Conservation (phyloP, 768 basidiomycete genomes). For the Boletus rubescentipes region DNA sequence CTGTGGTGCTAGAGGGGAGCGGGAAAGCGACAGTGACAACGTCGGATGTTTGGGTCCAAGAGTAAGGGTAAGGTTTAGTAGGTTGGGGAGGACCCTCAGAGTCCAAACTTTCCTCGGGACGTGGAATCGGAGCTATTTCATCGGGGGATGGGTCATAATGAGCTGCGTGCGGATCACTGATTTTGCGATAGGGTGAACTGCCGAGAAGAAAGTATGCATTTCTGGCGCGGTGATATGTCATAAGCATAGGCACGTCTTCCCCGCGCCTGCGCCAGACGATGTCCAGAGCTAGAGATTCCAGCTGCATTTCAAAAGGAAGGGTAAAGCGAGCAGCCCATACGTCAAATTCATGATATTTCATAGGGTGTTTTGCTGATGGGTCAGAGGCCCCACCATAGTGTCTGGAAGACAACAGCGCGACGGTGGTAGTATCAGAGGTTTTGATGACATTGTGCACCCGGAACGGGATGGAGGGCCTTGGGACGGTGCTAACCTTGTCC, state of each 20-base stretch:
- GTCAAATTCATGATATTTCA: conserved; percentile 52
- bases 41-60: conserved; percentile 89
- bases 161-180: conserved; percentile 32
- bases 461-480: conserved; percentile 38
- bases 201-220: conserved; percentile 57
- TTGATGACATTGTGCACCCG: conserved; percentile 36
- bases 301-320: conserved; percentile 37
- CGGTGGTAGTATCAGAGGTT: conserved; percentile 37
- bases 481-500: conserved; percentile 16
- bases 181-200: conserved; percentile 51
- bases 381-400: conserved; percentile 37
- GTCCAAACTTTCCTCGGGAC: conserved; percentile 56
- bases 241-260: conserved; percentile 64
- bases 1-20: conserved; percentile 68
- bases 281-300: conserved; percentile 41
- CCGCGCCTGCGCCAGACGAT: conserved; percentile 72
- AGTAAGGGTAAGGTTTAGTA: conserved; percentile 74
- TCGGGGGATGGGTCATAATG: conserved; percentile 60
- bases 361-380: conserved; percentile 17
- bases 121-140: conserved; percentile 71
- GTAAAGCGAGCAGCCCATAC: conserved; percentile 60
- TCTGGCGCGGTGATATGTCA: conserved; percentile 45
- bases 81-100: conserved; percentile 28
- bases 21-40: conserved; percentile 82
- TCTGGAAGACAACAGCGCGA: conserved; percentile 61